Percentiles rank a stretch among this genome's conserved stretches.
Conservation (phyloP, 345 rosid genomes). For the Rubroshorea leprosula region DNA sequence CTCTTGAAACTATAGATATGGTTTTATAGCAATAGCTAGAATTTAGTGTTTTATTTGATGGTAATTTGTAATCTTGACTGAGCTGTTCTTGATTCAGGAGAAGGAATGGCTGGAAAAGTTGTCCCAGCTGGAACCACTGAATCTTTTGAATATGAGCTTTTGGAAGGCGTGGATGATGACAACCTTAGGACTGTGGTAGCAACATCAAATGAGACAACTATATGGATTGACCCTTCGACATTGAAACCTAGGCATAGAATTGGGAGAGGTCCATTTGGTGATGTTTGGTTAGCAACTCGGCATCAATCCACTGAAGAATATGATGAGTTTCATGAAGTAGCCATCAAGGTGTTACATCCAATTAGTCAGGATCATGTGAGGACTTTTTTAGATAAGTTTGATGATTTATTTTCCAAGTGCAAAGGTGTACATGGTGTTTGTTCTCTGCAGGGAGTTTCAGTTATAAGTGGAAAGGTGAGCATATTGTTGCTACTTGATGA, state of each 20-base stretch:
- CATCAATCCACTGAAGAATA: slow-evolving; percentile 57
- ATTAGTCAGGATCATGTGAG: slow-evolving; percentile 54
- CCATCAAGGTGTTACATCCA: slow-evolving; percentile 72
- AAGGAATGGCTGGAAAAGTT: slow-evolving; percentile 62
- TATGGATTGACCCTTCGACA: slow-evolving; percentile 61
- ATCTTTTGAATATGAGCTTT: slow-evolving; percentile 64
- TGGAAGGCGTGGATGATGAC: slow-evolving; percentile 60
- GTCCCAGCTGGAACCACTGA: slow-evolving; percentile 31
- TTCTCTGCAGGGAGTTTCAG: slow-evolving; percentile 64
- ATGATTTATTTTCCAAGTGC: slow-evolving; percentile 53
- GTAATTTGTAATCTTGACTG: no score
- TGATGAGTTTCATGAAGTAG: slow-evolving; percentile 73
- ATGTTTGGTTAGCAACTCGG: slow-evolving; percentile 89
- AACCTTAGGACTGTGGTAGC: slow-evolving; percentile 45
- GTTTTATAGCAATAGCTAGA: no score
- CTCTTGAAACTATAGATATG: no score
- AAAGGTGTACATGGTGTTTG: slow-evolving; percentile 46
- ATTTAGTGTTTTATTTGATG: no score
- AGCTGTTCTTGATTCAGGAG: slow-evolving; percentile 9
- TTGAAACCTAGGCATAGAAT: slow-evolving; percentile 82
- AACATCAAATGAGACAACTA: slow-evolving; percentile 35
- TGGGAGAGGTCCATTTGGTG: slow-evolving; percentile 94
- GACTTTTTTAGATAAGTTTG: slow-evolving; percentile 51
- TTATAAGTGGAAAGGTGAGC: slow-evolving; percentile 68
- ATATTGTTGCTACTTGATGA: not conserved